Conservation (phyloP, 2,329 filamentous ascomycete species). For the Trichoderma sp. region DNA sequence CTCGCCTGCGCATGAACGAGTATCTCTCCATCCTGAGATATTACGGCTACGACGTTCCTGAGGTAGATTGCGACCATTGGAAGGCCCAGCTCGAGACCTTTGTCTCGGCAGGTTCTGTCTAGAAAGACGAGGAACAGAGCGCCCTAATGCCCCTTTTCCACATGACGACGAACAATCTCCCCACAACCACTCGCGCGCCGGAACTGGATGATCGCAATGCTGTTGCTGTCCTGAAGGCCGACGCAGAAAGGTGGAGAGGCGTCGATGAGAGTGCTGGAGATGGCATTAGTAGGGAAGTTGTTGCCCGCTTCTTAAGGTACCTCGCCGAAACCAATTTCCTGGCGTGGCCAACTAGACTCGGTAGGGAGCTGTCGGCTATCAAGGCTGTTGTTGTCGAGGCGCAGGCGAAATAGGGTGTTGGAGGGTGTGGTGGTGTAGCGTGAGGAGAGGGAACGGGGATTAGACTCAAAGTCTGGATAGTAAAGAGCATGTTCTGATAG, state of each 20-base stretch:
- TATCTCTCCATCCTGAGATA: conserved; percentile 60
- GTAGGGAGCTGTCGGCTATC: conserved; percentile 26
- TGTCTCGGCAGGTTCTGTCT: conserved; percentile 26
- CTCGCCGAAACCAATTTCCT: conserved; percentile 33
- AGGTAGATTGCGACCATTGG: conserved; percentile 61
- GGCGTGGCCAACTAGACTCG: conserved; percentile 28
- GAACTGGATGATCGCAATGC: conserved; percentile 66
- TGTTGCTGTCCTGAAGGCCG: conserved; percentile 58
- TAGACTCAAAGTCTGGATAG: neutral
- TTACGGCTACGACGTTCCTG: conserved; percentile 71
- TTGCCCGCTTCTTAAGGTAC: conserved; percentile 30
- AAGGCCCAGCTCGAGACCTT: conserved; percentile 30
- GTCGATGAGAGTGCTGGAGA: conserved; percentile 52
- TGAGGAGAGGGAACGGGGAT: neutral
- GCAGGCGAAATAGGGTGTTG: neutral
- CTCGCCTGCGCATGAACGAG: conserved; percentile 68
- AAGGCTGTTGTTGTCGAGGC: neutral
- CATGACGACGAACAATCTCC: conserved; percentile 54
- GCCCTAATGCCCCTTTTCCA: conserved; percentile 63
- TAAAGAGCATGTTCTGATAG: neutral
- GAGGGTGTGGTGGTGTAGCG: conserved; percentile 2
- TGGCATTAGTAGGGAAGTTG: conserved; percentile 27
- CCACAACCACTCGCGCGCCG: conserved; percentile 63
- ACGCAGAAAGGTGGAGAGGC: conserved; percentile 57
- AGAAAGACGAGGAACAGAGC: conserved; percentile 31